Evolutionary conservation across 164 flowering plant genomes (phyloP).

Genomic region (Umbilicus rupestris): DNA sequence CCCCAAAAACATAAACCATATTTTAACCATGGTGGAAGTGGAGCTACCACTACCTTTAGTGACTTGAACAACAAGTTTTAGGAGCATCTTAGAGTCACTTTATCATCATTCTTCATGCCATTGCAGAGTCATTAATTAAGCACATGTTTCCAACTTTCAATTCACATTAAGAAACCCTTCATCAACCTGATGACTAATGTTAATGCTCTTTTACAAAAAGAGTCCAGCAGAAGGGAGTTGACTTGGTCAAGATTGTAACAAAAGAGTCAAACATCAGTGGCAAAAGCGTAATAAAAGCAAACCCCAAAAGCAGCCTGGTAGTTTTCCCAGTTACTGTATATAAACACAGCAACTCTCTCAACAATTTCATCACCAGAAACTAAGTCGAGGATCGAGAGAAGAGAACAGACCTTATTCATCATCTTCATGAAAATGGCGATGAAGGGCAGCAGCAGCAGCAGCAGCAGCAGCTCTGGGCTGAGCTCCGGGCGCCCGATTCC

Average conservation of each 20-base stretch:
- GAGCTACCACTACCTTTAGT: background rate
- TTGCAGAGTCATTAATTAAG: background rate
- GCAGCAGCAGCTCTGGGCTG: background rate
- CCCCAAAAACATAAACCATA: background rate
- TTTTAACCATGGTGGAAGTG: background rate
- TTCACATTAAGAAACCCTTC: background rate
- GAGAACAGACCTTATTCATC: too few species aligned
- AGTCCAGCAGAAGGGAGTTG: background rate
- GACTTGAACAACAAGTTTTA: background rate
- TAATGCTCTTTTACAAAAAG: background rate
- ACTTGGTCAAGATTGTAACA: background rate
- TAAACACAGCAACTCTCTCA: too few species aligned
- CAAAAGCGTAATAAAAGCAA: too few species aligned
- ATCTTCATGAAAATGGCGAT: background rate
- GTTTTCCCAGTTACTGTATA: too few species aligned
- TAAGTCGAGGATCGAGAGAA: too few species aligned
- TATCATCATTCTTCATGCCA: background rate
- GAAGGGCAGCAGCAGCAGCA: background rate
- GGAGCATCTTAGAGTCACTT: background rate
- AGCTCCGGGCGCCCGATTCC: constrained; percentile 23
- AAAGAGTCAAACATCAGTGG: too few species aligned
- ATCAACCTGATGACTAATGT: background rate
- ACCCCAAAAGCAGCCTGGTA: too few species aligned
- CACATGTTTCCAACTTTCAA: background rate
- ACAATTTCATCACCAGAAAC: too few species aligned